A percentile compares a stretch with the other conserved stretches of the same genome.
phyloP scores from a whole-genome alignment of 1,284 basidiomycete species.

The Phylloboletellus chloephorus region DNA sequence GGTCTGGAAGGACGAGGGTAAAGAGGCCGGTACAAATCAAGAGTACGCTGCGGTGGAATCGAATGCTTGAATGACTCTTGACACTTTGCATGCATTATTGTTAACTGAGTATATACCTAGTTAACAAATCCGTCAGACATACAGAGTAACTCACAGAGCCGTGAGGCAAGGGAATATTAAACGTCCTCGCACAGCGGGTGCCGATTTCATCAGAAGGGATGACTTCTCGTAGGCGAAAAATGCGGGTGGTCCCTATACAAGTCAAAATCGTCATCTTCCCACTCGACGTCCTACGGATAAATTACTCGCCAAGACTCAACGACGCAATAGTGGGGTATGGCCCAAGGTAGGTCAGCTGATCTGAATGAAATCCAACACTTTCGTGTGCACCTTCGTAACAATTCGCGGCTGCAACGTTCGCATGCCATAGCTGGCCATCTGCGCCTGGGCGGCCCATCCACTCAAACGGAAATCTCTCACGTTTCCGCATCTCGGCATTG shows the following conservation, averaged over 20 bases:
- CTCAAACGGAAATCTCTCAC: constrained; percentile 65
- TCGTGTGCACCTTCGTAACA: constrained; percentile 84
- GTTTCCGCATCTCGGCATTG: constrained; percentile 63
- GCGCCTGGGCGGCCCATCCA: constrained; percentile 45
- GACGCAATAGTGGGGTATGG: constrained; percentile 93
- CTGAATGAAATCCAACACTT: constrained; percentile 84
- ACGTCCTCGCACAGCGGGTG: constrained; percentile 63
- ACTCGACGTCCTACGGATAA: background rate
- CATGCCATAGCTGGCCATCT: constrained; percentile 59
- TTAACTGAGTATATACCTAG: constrained; percentile 42
- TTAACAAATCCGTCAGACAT: constrained; percentile 3
- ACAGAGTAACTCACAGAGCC: constrained; percentile 59
- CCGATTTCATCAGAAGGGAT: constrained; percentile 54
- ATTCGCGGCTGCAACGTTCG: constrained; percentile 90
- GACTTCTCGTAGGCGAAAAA: constrained; percentile 75
- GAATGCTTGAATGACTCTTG: constrained; percentile 88
- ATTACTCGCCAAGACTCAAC: constrained; percentile 71
- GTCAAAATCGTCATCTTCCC: constrained; percentile 8
- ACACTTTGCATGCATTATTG: constrained; percentile 89
- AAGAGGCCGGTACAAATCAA: constrained; percentile 72
- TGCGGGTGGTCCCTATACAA: constrained; percentile 59
- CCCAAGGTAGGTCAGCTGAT: constrained; percentile 75
- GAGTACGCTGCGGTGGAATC: constrained; percentile 67
- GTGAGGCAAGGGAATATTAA: constrained; percentile 77
- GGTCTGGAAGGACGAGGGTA: constrained; percentile 41